These are phyloP conservation scores for Capronia coronata DNA, from an alignment of 2,329 filamentous ascomycete species.

Conservation along the genomic window DNA sequence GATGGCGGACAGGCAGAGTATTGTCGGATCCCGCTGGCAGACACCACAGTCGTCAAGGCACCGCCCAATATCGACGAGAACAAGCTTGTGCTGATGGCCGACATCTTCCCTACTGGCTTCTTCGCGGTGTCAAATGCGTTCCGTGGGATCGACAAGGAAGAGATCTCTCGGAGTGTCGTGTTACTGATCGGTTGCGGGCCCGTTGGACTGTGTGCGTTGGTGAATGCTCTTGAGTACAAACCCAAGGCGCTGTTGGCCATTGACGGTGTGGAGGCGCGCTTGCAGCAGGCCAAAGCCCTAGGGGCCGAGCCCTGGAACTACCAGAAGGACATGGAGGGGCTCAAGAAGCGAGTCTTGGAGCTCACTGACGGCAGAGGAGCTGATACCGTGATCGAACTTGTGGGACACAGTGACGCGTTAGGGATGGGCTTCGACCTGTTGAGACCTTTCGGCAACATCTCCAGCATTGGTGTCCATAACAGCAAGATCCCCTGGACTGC, in stretches of 20 bases:
- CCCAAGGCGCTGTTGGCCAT: constrained; percentile 72
- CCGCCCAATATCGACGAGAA: constrained; percentile 65
- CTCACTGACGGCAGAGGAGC: constrained; percentile 74
- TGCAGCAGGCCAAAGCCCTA: constrained; percentile 64
- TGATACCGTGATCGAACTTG: constrained; percentile 76
- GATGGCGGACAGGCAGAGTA: constrained; percentile 80
- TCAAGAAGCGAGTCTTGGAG: constrained; percentile 64
- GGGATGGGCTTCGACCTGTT: constrained; percentile 63
- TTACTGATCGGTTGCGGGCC: constrained; percentile 81
- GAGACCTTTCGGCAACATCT: constrained; percentile 66
- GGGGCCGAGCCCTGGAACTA: constrained; percentile 84
- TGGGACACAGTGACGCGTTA: constrained; percentile 63
- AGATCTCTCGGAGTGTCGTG: constrained; percentile 61
- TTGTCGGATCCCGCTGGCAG: constrained; percentile 72
- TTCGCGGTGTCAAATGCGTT: constrained; percentile 78
- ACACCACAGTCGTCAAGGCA: constrained; percentile 71
- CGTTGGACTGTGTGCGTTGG: constrained; percentile 75
- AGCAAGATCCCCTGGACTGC: constrained; percentile 62
- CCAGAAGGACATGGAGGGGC: constrained; percentile 55
- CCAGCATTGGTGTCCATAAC: constrained; percentile 71
- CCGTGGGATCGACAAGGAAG: constrained; percentile 51
- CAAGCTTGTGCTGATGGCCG: constrained; percentile 78
- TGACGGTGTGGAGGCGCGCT: constrained; percentile 67
- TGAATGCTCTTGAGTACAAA: constrained; percentile 67
- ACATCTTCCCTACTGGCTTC: constrained; percentile 81